These are phyloP conservation scores for Cladorrhinum samala DNA, from an alignment of 495 filamentous ascomycete species.

Conservation along the genomic window DNA sequence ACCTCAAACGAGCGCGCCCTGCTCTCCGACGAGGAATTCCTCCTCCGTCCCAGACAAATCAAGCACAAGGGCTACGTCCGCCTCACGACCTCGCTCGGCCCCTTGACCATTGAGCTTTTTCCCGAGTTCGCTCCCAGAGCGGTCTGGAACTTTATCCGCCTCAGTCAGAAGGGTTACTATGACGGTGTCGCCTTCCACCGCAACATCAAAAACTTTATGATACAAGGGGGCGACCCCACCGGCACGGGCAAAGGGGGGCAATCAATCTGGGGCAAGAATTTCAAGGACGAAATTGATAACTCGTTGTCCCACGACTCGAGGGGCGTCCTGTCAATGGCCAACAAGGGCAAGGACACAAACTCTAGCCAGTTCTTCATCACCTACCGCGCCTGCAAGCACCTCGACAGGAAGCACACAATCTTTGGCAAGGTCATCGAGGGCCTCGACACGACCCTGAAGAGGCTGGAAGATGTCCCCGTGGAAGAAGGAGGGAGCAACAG, in stretches of 20 bases:
- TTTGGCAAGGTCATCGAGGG: slow-evolving; percentile 83
- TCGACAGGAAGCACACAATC: slow-evolving; percentile 94
- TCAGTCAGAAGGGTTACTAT: slow-evolving; percentile 89
- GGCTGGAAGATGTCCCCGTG: slow-evolving; percentile 65
- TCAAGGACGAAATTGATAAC: slow-evolving; percentile 88
- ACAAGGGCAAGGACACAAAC: slow-evolving; percentile 97
- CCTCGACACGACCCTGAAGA: slow-evolving; percentile 53
- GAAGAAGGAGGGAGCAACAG: slow-evolving; percentile 61
- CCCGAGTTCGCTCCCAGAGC: slow-evolving; percentile 85
- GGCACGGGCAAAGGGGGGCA: slow-evolving; percentile 84
- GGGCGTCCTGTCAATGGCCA: slow-evolving; percentile 88
- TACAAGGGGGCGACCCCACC: slow-evolving; percentile 92
- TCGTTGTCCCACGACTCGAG: slow-evolving; percentile 72
- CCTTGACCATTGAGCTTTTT: slow-evolving; percentile 83
- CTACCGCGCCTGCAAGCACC: slow-evolving; percentile 73
- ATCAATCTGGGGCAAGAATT: slow-evolving; percentile 84
- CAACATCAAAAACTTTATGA: slow-evolving; percentile 94
- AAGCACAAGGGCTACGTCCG: slow-evolving; percentile 87
- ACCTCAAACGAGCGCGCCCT: slow-evolving; percentile 79
- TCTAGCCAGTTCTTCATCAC: slow-evolving; percentile 93
- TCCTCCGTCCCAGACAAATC: slow-evolving; percentile 82
- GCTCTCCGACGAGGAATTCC: slow-evolving; percentile 89
- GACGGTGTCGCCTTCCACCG: slow-evolving; percentile 76
- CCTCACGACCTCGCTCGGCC: slow-evolving; percentile 74
- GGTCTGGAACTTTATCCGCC: slow-evolving; percentile 92